Base-by-base conservation (phyloP, 305 asterid species). In the Fraxinus ornus region DNA sequence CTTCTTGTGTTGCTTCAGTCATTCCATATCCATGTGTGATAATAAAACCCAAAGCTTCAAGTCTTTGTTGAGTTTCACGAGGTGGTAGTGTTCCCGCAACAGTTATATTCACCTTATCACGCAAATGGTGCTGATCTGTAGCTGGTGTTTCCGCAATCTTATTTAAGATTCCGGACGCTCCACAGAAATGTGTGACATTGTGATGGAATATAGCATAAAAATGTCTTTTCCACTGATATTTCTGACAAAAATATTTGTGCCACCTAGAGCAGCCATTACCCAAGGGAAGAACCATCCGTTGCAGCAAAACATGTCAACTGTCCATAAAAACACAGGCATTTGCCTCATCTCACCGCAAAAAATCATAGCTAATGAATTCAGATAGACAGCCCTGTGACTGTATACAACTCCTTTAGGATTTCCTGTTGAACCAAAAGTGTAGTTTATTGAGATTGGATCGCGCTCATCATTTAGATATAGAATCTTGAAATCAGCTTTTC, bases 261-360 rank as follows among this genome's bases (percentile, higher is more conserved):
- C 91, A 28, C 91, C 91, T 32, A 86, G 17, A 55, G 90, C 91
- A 26, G 91, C 91, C 83, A 88, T 19, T 37, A 83, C 78, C 91
- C 91, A 88, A 22, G 91, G 85, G 80, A 88, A 79, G 57, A 90
- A 88, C 91, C 91, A 88, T 5, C 91, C 91, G 0, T 79, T 88
- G 80, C 91, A 88, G 3, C 91, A 86, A 64, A 88, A 88, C 91
- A 88, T 88, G 78, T 88, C 91, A 3, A 88, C 91, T 1, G 90
- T 86, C 91, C 91, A 88, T 2, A 88, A 80, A 60, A 88, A 86
- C 9, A 86, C 87, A 1, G 90, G 85, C 81, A 2, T 21, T 49
- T 75, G 70, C 2, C 72, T 37, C 85, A 72, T 80, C 22, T 76
- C 86, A 2, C 17, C 4, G 2, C 87, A 76, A 19, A 86, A 81